phyloP scores from a whole-genome alignment of 768 basidiomycete species.

The Pisolithus tinctorius region DNA sequence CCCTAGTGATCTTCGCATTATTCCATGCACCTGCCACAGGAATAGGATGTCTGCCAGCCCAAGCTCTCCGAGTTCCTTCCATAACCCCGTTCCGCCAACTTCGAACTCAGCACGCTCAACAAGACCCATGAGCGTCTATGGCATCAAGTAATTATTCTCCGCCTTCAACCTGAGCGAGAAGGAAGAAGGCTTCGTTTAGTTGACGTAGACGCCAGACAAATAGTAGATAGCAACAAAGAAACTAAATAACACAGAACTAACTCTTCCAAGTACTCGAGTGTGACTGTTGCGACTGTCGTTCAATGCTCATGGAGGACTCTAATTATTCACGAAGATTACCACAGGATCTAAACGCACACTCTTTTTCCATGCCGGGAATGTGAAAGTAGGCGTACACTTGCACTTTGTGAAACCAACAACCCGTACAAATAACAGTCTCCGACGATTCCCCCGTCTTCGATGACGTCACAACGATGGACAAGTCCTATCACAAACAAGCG shows the following conservation, averaged over 20 bases:
- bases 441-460: too few species aligned
- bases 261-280: constrained; percentile 77
- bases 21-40: neutral
- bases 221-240: neutral
- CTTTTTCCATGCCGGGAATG: too few species aligned
- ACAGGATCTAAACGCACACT: neutral
- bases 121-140: constrained; percentile 44
- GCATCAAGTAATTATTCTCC: constrained; percentile 51
- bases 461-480: too few species aligned
- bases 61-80: constrained; percentile 50
- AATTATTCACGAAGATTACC: constrained; percentile 25
- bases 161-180: constrained; percentile 42
- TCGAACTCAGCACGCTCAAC: constrained; percentile 51
- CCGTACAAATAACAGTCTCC: too few species aligned
- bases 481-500: too few species aligned
- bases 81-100: constrained; percentile 48
- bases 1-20: constrained; percentile 36
- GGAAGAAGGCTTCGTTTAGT: constrained; percentile 52
- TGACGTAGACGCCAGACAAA: constrained; percentile 44
- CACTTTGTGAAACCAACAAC: too few species aligned
- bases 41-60: constrained; percentile 63
- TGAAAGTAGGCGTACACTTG: too few species aligned
- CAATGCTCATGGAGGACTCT: constrained; percentile 50
- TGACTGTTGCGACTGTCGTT: constrained; percentile 69
- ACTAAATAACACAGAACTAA: constrained; percentile 24